Evolutionary conservation across 805 yeast genomes (phyloP).

Genomic region (Candida sithepensis): DNA sequence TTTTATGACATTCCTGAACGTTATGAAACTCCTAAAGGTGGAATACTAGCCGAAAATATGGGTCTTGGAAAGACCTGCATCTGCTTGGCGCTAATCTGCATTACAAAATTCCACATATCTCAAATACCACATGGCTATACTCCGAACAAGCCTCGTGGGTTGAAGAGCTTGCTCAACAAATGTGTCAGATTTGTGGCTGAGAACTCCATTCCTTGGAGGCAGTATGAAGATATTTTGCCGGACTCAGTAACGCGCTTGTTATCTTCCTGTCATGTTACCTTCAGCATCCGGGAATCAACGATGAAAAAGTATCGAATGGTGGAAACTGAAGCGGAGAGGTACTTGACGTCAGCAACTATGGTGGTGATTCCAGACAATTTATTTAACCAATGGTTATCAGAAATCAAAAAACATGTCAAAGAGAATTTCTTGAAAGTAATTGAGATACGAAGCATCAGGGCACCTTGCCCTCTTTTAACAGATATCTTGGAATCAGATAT

Average conservation of each 20-base stretch:
- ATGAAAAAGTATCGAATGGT: conserved; percentile 1
- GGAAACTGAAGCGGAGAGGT: conserved; percentile 28
- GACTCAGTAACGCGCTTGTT: conserved; percentile 36
- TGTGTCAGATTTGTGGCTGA: conserved; percentile 42
- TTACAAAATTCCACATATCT: conserved; percentile 51
- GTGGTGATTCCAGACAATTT: conserved; percentile 65
- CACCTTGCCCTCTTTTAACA: conserved; percentile 25
- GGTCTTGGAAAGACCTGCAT: conserved; percentile 65
- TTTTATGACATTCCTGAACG: conserved; percentile 37
- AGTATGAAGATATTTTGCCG: conserved; percentile 43
- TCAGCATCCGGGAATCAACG: conserved; percentile 26
- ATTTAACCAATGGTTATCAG: conserved; percentile 61
- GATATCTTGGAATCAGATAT: conserved; percentile 46
- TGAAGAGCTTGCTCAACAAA: conserved; percentile 32
- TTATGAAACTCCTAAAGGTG: conserved; percentile 52
- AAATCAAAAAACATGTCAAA: conserved; percentile 52
- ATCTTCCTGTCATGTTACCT: conserved; percentile 40
- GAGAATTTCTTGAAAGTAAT: conserved; percentile 35
- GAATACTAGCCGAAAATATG: conserved; percentile 66
- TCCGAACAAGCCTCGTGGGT: conserved; percentile 17
- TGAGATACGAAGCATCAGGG: conserved; percentile 21
- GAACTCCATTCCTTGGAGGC: conserved; percentile 58
- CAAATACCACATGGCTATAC: conserved; percentile 35
- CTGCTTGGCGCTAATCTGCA: conserved; percentile 52
- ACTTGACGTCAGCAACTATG: conserved; percentile 51